phyloP scores from a whole-genome alignment of 345 rosid genomes.

The Eutrema heterophyllum region DNA sequence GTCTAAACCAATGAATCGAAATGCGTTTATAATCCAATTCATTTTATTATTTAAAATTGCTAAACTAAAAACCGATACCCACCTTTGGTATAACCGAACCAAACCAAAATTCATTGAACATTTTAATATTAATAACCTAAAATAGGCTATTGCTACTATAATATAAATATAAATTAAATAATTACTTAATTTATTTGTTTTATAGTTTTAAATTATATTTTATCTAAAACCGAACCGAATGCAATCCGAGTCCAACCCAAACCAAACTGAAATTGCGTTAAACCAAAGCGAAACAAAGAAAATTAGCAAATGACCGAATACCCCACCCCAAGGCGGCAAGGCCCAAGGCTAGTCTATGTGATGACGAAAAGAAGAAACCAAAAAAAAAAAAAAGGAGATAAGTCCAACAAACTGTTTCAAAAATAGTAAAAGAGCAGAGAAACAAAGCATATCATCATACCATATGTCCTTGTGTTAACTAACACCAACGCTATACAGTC shows the following conservation, averaged over 20 bases:
- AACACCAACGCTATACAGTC: slow-evolving; percentile 30
- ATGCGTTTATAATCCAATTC: neutral
- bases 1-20: neutral
- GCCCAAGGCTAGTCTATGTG: neutral
- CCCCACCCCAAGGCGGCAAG: neutral
- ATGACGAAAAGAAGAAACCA: neutral
- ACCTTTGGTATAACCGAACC: neutral
- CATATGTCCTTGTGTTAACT: slow-evolving; percentile 19
- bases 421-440: slow-evolving; percentile 2
- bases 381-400: neutral
- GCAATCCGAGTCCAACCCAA: neutral
- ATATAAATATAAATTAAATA: no score
- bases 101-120: neutral
- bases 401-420: slow-evolving; percentile 6
- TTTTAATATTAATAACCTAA: neutral
- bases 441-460: slow-evolving; percentile 23
- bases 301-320: neutral
- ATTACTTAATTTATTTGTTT: no score
- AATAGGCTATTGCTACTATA: neutral
- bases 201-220: no score
- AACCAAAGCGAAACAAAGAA: neutral
- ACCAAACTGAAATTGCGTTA: neutral
- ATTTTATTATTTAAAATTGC: no score
- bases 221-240: neutral
- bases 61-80: neutral